phyloP scores from a whole-genome alignment of 345 rosid genomes.

The Eucalyptus shirleyi region DNA sequence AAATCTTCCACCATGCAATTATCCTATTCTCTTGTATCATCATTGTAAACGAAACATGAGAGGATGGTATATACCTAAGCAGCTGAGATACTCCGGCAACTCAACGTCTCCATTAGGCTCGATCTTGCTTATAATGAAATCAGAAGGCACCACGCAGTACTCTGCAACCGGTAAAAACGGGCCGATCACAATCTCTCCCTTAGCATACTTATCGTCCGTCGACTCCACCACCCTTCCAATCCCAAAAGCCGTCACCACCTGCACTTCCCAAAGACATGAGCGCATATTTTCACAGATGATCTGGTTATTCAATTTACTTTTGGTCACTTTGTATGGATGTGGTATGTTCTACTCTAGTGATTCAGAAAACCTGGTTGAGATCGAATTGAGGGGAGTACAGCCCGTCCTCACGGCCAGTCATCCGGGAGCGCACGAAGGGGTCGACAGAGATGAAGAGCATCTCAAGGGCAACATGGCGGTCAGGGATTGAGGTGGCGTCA shows the following conservation, averaged over 20 bases:
- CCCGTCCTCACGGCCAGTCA: slow-evolving; percentile 22
- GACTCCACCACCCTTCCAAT: slow-evolving; percentile 26
- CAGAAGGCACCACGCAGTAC: slow-evolving; percentile 7
- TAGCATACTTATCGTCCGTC: neutral
- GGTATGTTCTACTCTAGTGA: neutral
- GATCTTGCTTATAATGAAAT: neutral
- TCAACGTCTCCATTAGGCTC: slow-evolving; percentile 1
- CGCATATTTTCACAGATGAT: neutral
- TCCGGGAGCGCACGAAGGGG: slow-evolving; percentile 17
- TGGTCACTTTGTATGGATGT: neutral
- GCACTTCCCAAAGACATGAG: neutral
- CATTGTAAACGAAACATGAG: neutral
- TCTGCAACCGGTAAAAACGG: slow-evolving; percentile 10
- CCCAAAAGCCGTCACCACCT: slow-evolving; percentile 11
- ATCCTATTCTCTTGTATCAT: neutral
- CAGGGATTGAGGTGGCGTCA: slow-evolving; percentile 2
- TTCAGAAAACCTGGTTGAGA: slow-evolving; percentile 11
- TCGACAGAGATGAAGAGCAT: slow-evolving; percentile 22
- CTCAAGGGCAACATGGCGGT: slow-evolving; percentile 10
- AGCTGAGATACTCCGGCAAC: slow-evolving; percentile 15
- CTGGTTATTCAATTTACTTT: neutral
- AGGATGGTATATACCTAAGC: slow-evolving; percentile 4
- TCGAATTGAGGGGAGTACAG: slow-evolving; percentile 7
- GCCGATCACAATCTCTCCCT: slow-evolving; percentile 11
- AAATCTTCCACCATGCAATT: neutral